Base-by-base conservation (phyloP, 2,329 filamentous ascomycete genomes). In the Ceratocystis colombiana region DNA sequence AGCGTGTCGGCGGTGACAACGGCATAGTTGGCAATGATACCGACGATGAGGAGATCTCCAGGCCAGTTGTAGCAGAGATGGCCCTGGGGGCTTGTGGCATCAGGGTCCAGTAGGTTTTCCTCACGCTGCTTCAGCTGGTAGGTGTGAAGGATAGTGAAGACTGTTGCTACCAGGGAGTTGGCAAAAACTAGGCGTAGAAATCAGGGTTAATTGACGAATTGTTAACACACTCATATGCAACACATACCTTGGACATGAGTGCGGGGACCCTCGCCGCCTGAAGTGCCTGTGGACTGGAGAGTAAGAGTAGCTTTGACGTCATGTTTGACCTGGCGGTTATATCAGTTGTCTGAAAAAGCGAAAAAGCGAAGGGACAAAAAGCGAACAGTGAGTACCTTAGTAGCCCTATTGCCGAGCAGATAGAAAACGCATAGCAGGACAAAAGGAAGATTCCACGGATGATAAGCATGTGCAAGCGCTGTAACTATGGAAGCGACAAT, bases 371-470 rank as follows among this genome's bases (percentile, higher is more conserved):
- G 5, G 22, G 53, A 4, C 33, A 20, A 45, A 28, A 28, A 1
- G 37, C 7, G 28, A 12, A 20, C 28, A 57, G 25, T 44, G 57
- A 6, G 30, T 74, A 90, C 89, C 78, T 93, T 92, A 0, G 93
- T 96, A 0, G 87, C 91, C 64, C 85, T 80, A 1, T 88, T 96
- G 1, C 91, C 94, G 3, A 88, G 85, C 2, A 96, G 78, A 76
- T 96, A 97, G 78, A 97, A 97, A 45, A 91, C 83, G 62, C 83
- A 82, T 1, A 97, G 80, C 10, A 96, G 80, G 33, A 83, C 83
- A 76, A 96, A 95, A n/a, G 90, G 92, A n/a, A 92, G 79, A 68
- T 89, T 89, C 87, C 90, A 96, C 2, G 93, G 93, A 75, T 97
- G 92, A n/a, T 92, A 77, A 17, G 91, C 90, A 75, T 99, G 94